Evolutionary conservation across 1,139 yeast species (phyloP).

Genomic region (Nadsonia commutata): DNA sequence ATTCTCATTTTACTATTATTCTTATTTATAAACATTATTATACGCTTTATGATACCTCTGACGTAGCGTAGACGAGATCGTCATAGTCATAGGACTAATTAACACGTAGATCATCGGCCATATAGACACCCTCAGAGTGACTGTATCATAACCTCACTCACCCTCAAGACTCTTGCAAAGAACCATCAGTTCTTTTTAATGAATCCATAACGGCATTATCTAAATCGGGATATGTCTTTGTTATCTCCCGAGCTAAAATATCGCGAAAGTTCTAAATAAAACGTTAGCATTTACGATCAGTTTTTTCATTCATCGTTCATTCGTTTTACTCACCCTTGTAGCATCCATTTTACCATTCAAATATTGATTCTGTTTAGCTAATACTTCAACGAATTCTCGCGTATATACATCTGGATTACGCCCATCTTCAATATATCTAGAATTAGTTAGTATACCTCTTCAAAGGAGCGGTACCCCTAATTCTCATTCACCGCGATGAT

Average conservation of each 20-base stretch:
- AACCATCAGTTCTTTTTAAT: neutral
- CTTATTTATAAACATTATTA: too few relatives aligned
- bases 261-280: neutral
- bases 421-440: conserved; percentile 69
- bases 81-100: too few relatives aligned
- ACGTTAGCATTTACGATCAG: neutral
- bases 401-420: conserved; percentile 95
- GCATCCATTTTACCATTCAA: conserved; percentile 59
- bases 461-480: too few relatives aligned
- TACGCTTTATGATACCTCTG: too few relatives aligned
- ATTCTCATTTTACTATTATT: too few relatives aligned
- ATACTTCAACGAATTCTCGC: conserved; percentile 87
- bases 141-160: too few relatives aligned
- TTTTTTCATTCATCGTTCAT: neutral
- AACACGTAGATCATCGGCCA: too few relatives aligned
- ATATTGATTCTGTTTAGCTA: conserved; percentile 75
- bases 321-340: conserved; percentile 12
- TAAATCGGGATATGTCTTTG: neutral
- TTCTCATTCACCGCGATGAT: neutral
- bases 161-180: too few relatives aligned
- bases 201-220: neutral
- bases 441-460: neutral
- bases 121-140: too few relatives aligned
- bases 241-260: neutral
- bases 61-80: too few relatives aligned